Evolutionary conservation across 805 yeast genomes (phyloP).

Genomic region (Candida parachauliodes): DNA sequence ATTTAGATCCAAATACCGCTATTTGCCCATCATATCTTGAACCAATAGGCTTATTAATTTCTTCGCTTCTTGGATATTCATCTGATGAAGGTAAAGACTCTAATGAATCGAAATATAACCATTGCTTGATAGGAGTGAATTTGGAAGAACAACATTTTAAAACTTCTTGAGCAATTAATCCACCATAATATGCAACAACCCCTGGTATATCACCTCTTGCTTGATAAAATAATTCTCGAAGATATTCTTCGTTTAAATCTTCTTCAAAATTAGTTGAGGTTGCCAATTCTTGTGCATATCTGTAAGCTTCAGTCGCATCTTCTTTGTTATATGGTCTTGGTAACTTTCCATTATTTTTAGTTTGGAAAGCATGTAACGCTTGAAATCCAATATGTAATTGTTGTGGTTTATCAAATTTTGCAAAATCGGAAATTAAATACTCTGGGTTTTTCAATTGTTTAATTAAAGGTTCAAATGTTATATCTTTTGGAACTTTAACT

Average conservation of each 20-base stretch:
- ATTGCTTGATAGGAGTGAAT: constrained; percentile 90
- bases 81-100: constrained; percentile 76
- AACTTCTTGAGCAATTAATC: constrained; percentile 93
- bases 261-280: constrained; percentile 50
- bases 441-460: constrained; percentile 77
- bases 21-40: constrained; percentile 93
- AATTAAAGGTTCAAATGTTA: constrained; percentile 60
- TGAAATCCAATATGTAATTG: constrained; percentile 91
- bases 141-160: constrained; percentile 94
- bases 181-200: constrained; percentile 85
- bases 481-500: constrained; percentile 74
- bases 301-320: constrained; percentile 67
- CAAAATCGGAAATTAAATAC: constrained; percentile 77
- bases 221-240: constrained; percentile 75
- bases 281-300: constrained; percentile 57
- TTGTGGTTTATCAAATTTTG: constrained; percentile 88
- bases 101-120: constrained; percentile 87
- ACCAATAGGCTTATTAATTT: constrained; percentile 68
- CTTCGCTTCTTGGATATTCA: constrained; percentile 59
- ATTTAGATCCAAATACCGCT: constrained; percentile 85
- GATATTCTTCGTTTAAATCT: constrained; percentile 57
- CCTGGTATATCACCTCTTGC: constrained; percentile 92
- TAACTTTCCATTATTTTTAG: constrained; percentile 55
- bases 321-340: constrained; percentile 76
- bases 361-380: constrained; percentile 74